Evolutionary conservation across 2,329 filamentous ascomycete species (phyloP).

Genomic region (Scopulariopsis brevicaulis): DNA sequence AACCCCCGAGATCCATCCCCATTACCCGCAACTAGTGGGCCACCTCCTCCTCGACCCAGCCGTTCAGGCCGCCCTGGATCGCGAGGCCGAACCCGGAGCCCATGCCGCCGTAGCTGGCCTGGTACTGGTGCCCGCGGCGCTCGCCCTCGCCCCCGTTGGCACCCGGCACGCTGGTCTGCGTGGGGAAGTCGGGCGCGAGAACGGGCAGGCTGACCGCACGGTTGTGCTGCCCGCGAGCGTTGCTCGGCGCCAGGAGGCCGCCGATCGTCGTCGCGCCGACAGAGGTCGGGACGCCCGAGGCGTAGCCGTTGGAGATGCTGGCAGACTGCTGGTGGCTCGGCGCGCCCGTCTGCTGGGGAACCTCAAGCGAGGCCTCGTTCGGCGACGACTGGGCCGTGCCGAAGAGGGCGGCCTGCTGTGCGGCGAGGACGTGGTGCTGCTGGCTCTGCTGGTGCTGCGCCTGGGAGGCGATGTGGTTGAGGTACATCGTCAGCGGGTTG

Average conservation of each 20-base stretch:
- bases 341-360: constrained; percentile 44
- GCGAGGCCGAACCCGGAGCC: constrained; percentile 48
- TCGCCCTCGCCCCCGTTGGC: constrained; percentile 34
- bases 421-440: constrained; percentile 58
- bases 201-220: constrained; percentile 82
- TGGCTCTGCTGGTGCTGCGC: constrained; percentile 65
- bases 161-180: constrained; percentile 34
- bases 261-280: constrained; percentile 57
- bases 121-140: constrained; percentile 55
- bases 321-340: constrained; percentile 55
- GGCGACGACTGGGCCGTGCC: constrained; percentile 55
- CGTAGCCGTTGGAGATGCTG: constrained; percentile 54
- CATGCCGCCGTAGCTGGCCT: constrained; percentile 50
- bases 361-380: constrained; percentile 44
- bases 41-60: constrained; percentile 58
- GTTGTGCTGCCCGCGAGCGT: constrained; percentile 48
- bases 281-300: constrained; percentile 31
- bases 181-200: constrained; percentile 52
- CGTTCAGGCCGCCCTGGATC: constrained; percentile 52
- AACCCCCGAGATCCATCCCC: background rate
- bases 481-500: constrained; percentile 89
- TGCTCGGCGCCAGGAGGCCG: constrained; percentile 62
- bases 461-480: constrained; percentile 70
- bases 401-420: constrained; percentile 73
- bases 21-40: constrained; percentile 30